Base-by-base conservation (phyloP, 1,284 basidiomycete genomes). In the Xanthoconium separans region DNA sequence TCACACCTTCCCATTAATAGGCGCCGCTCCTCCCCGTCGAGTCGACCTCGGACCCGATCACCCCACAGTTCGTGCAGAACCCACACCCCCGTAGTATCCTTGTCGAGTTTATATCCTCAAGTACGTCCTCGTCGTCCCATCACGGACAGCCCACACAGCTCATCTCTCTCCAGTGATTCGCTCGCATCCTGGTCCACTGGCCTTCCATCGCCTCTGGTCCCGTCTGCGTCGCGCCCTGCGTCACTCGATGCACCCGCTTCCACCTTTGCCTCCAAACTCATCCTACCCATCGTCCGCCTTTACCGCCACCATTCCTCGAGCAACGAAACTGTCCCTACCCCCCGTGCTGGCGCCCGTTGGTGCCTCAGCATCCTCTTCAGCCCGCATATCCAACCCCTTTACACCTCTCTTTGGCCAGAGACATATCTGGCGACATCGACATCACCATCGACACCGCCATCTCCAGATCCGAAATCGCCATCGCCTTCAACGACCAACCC, bases 1-100 rank as follows among this genome's bases (percentile, higher is more conserved):
- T 55, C 22, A 4, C 22, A 22, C 22, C 22, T 39, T 22, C 11
- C 44, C 12, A 4, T 22, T 22, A 22, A 22, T 61, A 93, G 91
- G 90, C 89, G 2, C 87, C 89, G 0, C 72, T 95, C 20, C 75
- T 95, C 2, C 93, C 93, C 1, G 68, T 82, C 2, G 85, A 91
- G 49, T 75, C 78, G 58, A 53, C 50, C 9, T 70, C 72, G 12
- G 62, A 71, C 22, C 74, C 72, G 57, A 81, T 93, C 58, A 91
- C 85, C 0, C 75, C 84, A 1, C 90, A 89, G 20, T 85, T 90
- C 54, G 73, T 94, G 36, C 84, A 82, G 64, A 91, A 93, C 62
- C 93, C 70, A 73, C 51, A 70, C 76, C 20, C 77, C 82, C 34
- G 70, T 92, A 12, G 78, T 93, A 7, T 93, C 91, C 0, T 74